Percentiles rank a stretch among this genome's conserved stretches.
These are phyloP conservation scores for Senecio squalidus DNA, from an alignment of 140 eudicot species.

Conservation along the genomic window DNA sequence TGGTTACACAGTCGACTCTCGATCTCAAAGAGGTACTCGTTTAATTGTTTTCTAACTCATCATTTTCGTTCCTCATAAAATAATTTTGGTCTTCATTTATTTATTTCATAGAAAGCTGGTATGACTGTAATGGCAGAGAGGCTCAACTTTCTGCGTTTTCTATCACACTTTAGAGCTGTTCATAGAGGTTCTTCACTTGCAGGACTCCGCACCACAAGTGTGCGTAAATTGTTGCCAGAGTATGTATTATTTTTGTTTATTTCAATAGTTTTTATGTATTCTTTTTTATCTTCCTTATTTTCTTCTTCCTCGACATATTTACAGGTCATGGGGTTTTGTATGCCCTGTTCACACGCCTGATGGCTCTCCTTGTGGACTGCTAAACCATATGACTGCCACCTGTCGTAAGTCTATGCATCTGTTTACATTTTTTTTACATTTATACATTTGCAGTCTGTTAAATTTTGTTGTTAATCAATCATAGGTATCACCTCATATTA, in stretches of 20 bases:
- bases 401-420: conserved; percentile 65
- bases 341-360: conserved; percentile 99
- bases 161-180: conserved; percentile 93
- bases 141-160: conserved; percentile 75
- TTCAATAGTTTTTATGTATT: neutral
- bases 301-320: conserved; percentile 9
- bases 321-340: conserved; percentile 95
- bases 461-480: conserved; percentile 13
- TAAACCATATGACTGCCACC: conserved; percentile 71
- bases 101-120: conserved; percentile 71
- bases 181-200: conserved; percentile 95
- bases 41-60: too few species aligned
- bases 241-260: conserved; percentile 30
- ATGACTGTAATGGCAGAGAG: conserved; percentile 85
- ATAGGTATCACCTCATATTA: conserved; percentile 81
- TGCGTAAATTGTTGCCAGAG: conserved; percentile 96
- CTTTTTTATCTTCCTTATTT: neutral
- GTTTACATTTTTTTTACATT: neutral
- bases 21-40: conserved; percentile 82
- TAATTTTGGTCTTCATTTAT: neutral
- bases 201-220: conserved; percentile 94
- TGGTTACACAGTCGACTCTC: conserved; percentile 50
- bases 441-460: neutral
- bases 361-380: conserved; percentile 95
- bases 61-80: too few species aligned